These are phyloP conservation scores for Mycosphaerella sp. DNA, from an alignment of 2,329 filamentous ascomycete species.

Conservation along the genomic window DNA sequence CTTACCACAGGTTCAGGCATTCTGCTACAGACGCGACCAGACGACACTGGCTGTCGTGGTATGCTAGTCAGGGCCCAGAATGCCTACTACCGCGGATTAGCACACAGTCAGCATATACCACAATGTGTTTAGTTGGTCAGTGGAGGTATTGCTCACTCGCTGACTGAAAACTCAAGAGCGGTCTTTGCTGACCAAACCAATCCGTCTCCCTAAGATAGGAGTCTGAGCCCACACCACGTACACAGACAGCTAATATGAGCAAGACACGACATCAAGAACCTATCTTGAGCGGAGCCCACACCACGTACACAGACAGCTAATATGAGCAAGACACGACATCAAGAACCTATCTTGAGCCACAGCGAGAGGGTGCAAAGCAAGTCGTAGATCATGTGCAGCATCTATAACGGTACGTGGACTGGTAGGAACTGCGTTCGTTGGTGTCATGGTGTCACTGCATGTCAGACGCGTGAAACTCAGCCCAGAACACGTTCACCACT, in stretches of 20 bases:
- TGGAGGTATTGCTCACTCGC: too few relatives aligned
- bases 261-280: neutral
- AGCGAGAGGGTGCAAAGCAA: neutral
- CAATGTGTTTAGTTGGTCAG: too few relatives aligned
- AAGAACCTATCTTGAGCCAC: neutral
- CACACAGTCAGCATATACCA: too few relatives aligned
- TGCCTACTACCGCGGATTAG: too few relatives aligned
- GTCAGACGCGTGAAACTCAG: neutral
- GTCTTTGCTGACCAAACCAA: too few relatives aligned
- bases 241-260: neutral
- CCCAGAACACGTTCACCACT: neutral
- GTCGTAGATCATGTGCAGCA: neutral
- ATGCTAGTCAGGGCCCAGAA: too few relatives aligned
- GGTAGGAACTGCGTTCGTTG: neutral
- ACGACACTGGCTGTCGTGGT: too few relatives aligned
- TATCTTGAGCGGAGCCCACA: too few relatives aligned
- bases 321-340: neutral
- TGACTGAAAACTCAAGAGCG: too few relatives aligned
- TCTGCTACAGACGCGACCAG: too few relatives aligned
- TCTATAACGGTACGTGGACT: neutral
- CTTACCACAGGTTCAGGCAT: too few relatives aligned
- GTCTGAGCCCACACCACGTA: neutral
- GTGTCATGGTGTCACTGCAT: neutral
- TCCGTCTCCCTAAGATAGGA: too few relatives aligned
- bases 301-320: neutral